Conservation (phyloP, 768 basidiomycete genomes). For the Lanmaoa pseudosensibilis region DNA sequence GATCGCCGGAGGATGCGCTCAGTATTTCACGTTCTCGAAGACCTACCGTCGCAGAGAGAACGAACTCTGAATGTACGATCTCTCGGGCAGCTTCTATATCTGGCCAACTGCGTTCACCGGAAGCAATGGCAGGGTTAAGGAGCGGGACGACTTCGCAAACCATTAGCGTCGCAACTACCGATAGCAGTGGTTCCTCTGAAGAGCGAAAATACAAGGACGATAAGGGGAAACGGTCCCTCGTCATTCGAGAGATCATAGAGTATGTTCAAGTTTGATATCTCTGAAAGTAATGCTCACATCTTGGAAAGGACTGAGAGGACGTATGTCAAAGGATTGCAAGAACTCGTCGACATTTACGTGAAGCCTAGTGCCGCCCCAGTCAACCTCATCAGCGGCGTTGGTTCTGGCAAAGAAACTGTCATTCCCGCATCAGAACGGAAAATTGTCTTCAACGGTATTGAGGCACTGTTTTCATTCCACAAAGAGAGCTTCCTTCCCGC, state of each 20-base stretch:
- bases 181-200: constrained; percentile 70
- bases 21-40: constrained; percentile 52
- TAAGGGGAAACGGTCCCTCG: constrained; percentile 74
- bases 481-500: constrained; percentile 90
- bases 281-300: constrained; percentile 8
- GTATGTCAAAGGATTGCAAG: constrained; percentile 91
- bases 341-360: constrained; percentile 94
- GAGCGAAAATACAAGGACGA: constrained; percentile 94
- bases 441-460: constrained; percentile 89
- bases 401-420: constrained; percentile 77
- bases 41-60: constrained; percentile 61
- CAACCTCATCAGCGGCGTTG: constrained; percentile 66
- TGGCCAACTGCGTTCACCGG: constrained; percentile 62
- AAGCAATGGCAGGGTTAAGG: constrained; percentile 60
- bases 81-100: constrained; percentile 49
- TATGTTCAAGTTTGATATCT: constrained; percentile 40
- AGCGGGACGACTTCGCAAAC: constrained; percentile 64
- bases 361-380: constrained; percentile 74
- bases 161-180: constrained; percentile 68
- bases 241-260: constrained; percentile 91
- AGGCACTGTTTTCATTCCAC: constrained; percentile 90
- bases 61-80: constrained; percentile 49
- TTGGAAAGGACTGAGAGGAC: constrained; percentile 84
- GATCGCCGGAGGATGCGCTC: constrained; percentile 44
- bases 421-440: constrained; percentile 85